Evolutionary conservation across 345 rosid genomes (phyloP), one percentile per base, ranked within the genome.

Genomic region (Eucalyptus polyanthemos): DNA sequence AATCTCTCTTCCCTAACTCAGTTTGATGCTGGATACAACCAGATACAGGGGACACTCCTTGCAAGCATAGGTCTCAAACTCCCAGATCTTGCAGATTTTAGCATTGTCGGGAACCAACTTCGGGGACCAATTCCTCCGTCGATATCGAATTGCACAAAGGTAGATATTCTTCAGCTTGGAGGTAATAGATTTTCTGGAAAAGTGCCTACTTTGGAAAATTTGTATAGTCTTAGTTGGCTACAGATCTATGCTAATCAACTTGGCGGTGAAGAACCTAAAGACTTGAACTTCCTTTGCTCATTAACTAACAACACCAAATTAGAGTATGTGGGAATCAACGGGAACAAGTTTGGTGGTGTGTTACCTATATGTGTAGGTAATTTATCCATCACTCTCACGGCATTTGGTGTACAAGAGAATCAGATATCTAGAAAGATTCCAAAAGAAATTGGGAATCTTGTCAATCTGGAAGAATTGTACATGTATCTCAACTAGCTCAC

Each of bases 101-200:
- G 67, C 1, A 1, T 58, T 58, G 0, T 0, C 0, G 7, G 14
- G 15, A 25, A 58, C 67, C n/a, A 58, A 58, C n/a, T 58, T 25
- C 1, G 25, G 1, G 67, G 67, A 25, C 0, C 8, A 0, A 58
- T 58, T 58, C 15, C 67, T 11, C 8, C 7, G 1, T 58, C n/a
- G 2, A 25, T 58, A 58, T 58, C 14, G 2, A 58, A 58, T 58
- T 58, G n/a, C n/a, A 58, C 67, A 1, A 25, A 58, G n/a, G n/a
- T 25, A 11, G 2, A 25, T 1, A 11, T 0, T 0, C 19, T 50
- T 50, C 0, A 15, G 0, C 53, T 50, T 50, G 53, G 1, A 50
- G 0, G 0, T 6, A 15, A 50, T 15, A 50, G 1, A 50, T 50
- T 50, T 50, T 50, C 0, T 50, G 53, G 53, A 2, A 50, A 50